These are phyloP conservation scores for Auriscalpium orientale DNA, from an alignment of 768 basidiomycete species.

Conservation along the genomic window DNA sequence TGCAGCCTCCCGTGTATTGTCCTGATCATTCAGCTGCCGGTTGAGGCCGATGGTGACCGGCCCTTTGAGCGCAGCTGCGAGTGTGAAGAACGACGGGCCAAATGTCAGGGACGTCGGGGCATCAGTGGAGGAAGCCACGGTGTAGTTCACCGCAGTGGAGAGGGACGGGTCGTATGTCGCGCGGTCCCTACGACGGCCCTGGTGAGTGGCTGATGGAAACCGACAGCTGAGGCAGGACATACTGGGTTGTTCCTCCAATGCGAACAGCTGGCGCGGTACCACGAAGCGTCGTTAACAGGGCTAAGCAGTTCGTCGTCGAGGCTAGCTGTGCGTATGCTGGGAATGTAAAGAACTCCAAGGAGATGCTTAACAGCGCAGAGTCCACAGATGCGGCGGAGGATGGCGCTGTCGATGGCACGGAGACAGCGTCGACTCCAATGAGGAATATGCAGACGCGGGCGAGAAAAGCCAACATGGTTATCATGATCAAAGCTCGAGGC, in stretches of 20 bases:
- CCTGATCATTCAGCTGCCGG: conserved; percentile 29
- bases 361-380: conserved; percentile 27
- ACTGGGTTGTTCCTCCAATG: conserved; percentile 34
- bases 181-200: conserved; percentile 23
- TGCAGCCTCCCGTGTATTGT: conserved; percentile 27
- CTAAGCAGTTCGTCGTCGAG: conserved; percentile 27
- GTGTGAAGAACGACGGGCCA: conserved; percentile 23
- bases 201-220: background rate
- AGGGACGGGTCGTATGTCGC: conserved; percentile 30
- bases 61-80: conserved; percentile 26
- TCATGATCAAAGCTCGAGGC: too few species aligned
- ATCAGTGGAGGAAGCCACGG: conserved; percentile 27
- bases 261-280: conserved; percentile 27
- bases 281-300: conserved; percentile 24
- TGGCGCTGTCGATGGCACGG: conserved; percentile 23
- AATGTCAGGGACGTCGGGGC: conserved; percentile 25
- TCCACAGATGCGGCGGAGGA: conserved; percentile 21
- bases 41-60: conserved; percentile 31
- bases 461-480: too few species aligned
- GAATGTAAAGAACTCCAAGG: conserved; percentile 34
- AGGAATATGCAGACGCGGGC: too few species aligned
- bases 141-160: conserved; percentile 27
- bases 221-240: background rate
- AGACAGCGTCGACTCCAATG: too few species aligned
- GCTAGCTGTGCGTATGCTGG: conserved; percentile 27